Percentiles rank a stretch among this genome's conserved stretches.
Conservation (phyloP, 2,329 filamentous ascomycete species). For the Colletotrichum falcatum region DNA sequence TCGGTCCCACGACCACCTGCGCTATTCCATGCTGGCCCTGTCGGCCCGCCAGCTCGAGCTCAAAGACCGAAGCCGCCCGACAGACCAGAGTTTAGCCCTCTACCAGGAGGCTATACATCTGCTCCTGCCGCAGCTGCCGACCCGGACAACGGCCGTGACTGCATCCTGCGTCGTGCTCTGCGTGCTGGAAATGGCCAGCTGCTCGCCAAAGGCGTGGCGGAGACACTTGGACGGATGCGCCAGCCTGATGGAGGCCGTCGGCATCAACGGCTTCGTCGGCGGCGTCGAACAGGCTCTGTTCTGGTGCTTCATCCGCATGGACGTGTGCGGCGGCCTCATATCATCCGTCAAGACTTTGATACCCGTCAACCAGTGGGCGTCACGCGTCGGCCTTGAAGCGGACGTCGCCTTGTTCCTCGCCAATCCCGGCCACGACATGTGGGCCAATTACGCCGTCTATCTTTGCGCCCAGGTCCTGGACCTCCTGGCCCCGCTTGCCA, state of each 20-base stretch:
- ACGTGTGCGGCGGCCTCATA: constrained; percentile 68
- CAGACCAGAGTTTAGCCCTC: constrained; percentile 64
- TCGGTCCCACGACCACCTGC: constrained; percentile 58
- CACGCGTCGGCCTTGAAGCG: constrained; percentile 47
- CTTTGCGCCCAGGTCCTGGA: constrained; percentile 63
- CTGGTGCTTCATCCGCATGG: constrained; percentile 71
- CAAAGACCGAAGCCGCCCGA: constrained; percentile 55
- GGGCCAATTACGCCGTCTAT: constrained; percentile 70
- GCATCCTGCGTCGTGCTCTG: constrained; percentile 55
- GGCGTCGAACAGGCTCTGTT: constrained; percentile 67
- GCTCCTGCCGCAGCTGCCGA: constrained; percentile 51
- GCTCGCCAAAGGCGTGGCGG: constrained; percentile 61
- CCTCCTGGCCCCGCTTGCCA: constrained; percentile 50
- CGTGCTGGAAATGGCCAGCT: constrained; percentile 57
- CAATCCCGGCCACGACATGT: constrained; percentile 59
- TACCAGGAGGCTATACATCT: constrained; percentile 66
- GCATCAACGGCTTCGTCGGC: constrained; percentile 64
- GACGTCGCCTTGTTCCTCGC: constrained; percentile 52
- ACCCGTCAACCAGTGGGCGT: constrained; percentile 60
- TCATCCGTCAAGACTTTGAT: constrained; percentile 64
- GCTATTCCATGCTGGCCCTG: constrained; percentile 65
- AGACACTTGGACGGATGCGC: constrained; percentile 69
- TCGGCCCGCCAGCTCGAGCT: constrained; percentile 66
- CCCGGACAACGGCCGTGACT: constrained; percentile 49
- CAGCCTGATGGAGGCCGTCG: constrained; percentile 64